phyloP scores from a whole-genome alignment of 441 rosid genomes.

The Kokia cookei region DNA sequence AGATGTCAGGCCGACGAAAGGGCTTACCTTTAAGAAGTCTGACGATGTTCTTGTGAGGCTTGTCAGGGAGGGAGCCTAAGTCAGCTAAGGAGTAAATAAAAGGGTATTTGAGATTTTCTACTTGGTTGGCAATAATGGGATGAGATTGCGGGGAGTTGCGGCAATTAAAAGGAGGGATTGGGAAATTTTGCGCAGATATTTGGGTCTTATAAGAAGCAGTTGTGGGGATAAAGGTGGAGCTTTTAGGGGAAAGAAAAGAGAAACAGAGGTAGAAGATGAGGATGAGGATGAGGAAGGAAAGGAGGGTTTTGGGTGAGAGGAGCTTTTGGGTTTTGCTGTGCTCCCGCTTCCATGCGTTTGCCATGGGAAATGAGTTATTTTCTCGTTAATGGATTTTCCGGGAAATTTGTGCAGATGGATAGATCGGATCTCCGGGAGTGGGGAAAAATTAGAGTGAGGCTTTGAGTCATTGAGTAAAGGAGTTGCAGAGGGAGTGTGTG shows the following conservation, averaged over 20 bases:
- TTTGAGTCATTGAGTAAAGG: background rate
- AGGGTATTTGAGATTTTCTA: constrained; percentile 75
- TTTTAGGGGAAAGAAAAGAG: constrained; percentile 23
- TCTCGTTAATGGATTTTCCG: background rate
- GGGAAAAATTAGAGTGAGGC: background rate
- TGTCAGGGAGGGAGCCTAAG: constrained; percentile 76
- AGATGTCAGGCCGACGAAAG: constrained; percentile 83
- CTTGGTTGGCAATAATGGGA: constrained; percentile 85
- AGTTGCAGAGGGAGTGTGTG: background rate
- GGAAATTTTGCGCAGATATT: constrained; percentile 7
- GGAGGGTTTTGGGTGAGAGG: constrained; percentile 36
- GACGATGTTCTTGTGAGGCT: constrained; percentile 92
- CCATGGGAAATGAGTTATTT: constrained; percentile 34
- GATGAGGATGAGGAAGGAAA: constrained; percentile 38
- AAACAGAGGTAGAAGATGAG: constrained; percentile 30
- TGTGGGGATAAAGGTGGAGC: constrained; percentile 10
- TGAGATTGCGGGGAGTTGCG: constrained; percentile 66
- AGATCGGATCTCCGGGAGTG: background rate
- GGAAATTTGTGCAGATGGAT: background rate
- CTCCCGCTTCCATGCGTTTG: constrained; percentile 83
- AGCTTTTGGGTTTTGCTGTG: constrained; percentile 35
- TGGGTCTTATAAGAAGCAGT: constrained; percentile 20
- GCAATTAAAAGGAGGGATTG: constrained; percentile 69
- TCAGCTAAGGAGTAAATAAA: constrained; percentile 82
- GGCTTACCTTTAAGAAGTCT: constrained; percentile 86